Conservation (phyloP, 108 stramenopile species). For the Cyclotella choctawhatcheeana region DNA sequence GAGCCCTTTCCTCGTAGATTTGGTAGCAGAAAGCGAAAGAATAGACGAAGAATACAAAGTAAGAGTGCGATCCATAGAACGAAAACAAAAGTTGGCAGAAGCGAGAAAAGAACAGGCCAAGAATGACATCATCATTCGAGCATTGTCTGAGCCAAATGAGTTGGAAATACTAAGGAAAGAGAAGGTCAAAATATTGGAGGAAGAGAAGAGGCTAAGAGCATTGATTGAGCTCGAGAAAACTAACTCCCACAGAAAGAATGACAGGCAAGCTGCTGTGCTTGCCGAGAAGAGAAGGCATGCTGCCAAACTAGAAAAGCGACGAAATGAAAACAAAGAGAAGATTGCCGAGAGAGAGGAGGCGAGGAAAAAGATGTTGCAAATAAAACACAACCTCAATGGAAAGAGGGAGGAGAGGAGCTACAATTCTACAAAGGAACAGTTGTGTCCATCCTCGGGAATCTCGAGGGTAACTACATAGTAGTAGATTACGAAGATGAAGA, state of each 20-base stretch:
- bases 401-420: too few species aligned
- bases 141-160: conserved; percentile 11
- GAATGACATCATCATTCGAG: conserved; percentile 18
- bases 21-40: conserved; percentile 25
- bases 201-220: conserved; percentile 21
- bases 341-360: background rate
- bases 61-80: background rate
- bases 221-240: conserved; percentile 23
- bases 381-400: conserved; percentile 15
- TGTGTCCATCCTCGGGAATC: too few species aligned
- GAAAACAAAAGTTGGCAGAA: background rate
- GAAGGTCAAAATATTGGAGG: conserved; percentile 17
- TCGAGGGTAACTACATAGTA: too few species aligned
- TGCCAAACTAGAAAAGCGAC: conserved; percentile 15
- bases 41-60: conserved; percentile 27
- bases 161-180: conserved; percentile 9
- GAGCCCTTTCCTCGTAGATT: conserved; percentile 13
- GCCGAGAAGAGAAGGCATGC: conserved; percentile 26
- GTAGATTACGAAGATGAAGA: too few species aligned
- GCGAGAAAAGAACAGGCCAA: conserved; percentile 11
- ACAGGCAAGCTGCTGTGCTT: conserved; percentile 7
- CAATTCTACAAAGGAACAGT: too few species aligned
- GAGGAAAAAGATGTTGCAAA: conserved; percentile 7
- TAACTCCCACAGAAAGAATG: conserved; percentile 14
- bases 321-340: conserved; percentile 4